Conservation (phyloP, 2,329 filamentous ascomycete genomes). For the Penicillium sumatraense region DNA sequence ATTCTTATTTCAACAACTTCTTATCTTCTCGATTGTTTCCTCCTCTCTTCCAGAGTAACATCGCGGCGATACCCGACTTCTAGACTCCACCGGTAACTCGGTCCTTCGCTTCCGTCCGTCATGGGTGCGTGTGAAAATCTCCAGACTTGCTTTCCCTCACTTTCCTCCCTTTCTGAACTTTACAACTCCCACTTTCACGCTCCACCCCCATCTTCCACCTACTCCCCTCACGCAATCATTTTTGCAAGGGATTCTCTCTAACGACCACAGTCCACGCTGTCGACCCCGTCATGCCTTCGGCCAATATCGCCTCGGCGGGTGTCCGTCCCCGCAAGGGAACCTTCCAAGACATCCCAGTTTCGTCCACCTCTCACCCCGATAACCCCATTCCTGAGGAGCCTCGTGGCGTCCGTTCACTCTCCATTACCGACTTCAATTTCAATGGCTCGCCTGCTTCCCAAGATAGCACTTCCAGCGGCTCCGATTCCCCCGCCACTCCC, state of each 20-base stretch:
- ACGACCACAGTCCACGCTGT: slow-evolving; percentile 40
- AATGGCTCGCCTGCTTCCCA: slow-evolving; percentile 34
- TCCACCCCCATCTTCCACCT: background rate
- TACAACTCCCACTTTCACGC: background rate
- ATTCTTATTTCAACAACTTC: too few species aligned
- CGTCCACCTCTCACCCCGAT: slow-evolving; percentile 51
- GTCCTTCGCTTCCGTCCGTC: slow-evolving; percentile 1
- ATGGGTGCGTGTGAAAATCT: slow-evolving; percentile 25
- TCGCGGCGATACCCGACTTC: slow-evolving; percentile 8
- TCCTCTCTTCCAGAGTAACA: slow-evolving; percentile 1
- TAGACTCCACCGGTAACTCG: slow-evolving; percentile 5
- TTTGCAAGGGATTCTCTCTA: too few species aligned
- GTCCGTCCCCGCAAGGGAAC: slow-evolving; percentile 29
- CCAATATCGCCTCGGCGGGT: slow-evolving; percentile 28
- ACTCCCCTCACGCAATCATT: too few species aligned
- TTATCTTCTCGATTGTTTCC: background rate
- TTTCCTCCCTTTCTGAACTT: background rate
- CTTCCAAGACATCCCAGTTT: slow-evolving; percentile 38
- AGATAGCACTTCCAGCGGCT: slow-evolving; percentile 41
- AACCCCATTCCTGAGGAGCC: slow-evolving; percentile 56
- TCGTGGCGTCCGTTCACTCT: slow-evolving; percentile 40
- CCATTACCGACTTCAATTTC: slow-evolving; percentile 38
- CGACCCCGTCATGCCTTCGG: slow-evolving; percentile 30
- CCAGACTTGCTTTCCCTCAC: background rate
- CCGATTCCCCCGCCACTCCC: slow-evolving; percentile 46